These are phyloP conservation scores for Dothistroma pini DNA, from an alignment of 2,329 filamentous ascomycete species.

Conservation along the genomic window DNA sequence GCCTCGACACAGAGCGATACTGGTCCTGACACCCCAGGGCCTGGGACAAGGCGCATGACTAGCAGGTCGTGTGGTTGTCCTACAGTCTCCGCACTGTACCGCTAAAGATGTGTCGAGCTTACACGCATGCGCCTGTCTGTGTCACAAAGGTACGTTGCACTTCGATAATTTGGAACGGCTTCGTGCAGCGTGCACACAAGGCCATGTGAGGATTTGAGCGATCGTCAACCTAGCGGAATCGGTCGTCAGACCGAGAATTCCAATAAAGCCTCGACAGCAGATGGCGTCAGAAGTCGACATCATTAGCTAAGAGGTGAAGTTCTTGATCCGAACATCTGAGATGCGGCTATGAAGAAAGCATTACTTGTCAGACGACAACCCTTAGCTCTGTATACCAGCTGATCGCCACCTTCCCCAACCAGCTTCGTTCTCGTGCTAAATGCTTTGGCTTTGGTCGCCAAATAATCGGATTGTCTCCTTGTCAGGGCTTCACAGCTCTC, in stretches of 20 bases:
- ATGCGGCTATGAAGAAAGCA: background rate
- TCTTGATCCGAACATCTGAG: background rate
- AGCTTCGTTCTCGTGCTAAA: too few relatives aligned
- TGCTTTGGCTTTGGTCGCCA: background rate
- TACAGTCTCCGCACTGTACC: background rate
- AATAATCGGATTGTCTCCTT: background rate
- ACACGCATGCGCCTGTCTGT: background rate
- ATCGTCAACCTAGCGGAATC: background rate
- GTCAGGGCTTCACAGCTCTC: constrained; percentile 1
- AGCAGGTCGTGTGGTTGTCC: background rate
- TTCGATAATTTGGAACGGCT: constrained; percentile 8
- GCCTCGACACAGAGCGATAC: background rate
- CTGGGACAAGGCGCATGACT: background rate
- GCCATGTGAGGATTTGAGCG: constrained; percentile 1
- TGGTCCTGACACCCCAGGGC: background rate
- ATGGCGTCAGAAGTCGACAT: too few relatives aligned
- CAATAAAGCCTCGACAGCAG: too few relatives aligned
- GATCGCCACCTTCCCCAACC: background rate
- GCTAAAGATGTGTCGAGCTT: background rate
- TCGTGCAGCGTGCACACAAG: background rate
- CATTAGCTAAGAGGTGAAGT: background rate
- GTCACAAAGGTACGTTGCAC: constrained; percentile 2
- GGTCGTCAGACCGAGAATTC: too few relatives aligned
- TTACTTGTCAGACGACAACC: background rate
- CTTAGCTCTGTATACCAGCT: background rate